A percentile compares a stretch with the other conserved stretches of the same genome.
phyloP scores from a whole-genome alignment of 2,329 filamentous ascomycete species.

The Stachybotrys elegans region DNA sequence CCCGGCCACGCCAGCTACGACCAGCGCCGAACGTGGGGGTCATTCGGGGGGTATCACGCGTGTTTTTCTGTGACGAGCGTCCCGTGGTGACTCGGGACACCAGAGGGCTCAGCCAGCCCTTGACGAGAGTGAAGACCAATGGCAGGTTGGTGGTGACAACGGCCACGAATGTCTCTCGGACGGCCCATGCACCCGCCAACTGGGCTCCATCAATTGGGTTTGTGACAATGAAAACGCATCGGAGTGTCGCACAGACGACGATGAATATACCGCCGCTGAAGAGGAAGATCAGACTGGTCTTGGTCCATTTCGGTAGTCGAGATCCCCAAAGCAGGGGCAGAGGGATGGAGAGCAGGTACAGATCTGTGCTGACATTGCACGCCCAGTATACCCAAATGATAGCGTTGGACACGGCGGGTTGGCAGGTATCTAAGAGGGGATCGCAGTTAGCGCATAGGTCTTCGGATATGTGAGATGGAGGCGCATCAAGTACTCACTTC shows the following conservation, averaged over 20 bases:
- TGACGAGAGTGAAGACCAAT: conserved; percentile 37
- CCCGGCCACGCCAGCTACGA: not conserved
- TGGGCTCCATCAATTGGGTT: conserved; percentile 31
- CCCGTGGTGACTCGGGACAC: conserved; percentile 14
- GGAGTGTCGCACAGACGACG: conserved; percentile 29
- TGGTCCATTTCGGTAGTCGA: conserved; percentile 26
- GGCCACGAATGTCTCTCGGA: conserved; percentile 36
- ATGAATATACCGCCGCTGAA: conserved; percentile 35
- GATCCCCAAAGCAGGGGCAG: conserved; percentile 42
- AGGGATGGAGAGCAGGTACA: conserved; percentile 53
- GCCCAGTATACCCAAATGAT: conserved; percentile 45
- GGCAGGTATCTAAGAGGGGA: conserved; percentile 37
- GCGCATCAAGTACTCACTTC: conserved; percentile 39
- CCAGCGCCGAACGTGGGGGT: conserved; percentile 7
- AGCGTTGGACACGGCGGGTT: conserved; percentile 41
- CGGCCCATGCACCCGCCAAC: conserved; percentile 32
- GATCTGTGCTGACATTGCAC: conserved; percentile 48
- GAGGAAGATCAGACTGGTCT: conserved; percentile 29
- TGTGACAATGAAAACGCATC: conserved; percentile 30
- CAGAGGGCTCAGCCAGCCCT: conserved; percentile 29
- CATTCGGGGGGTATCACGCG: conserved; percentile 5
- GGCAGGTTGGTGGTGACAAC: conserved; percentile 35
- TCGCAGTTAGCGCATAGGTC: not conserved
- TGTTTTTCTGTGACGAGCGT: conserved; percentile 25
- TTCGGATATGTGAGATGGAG: too few relatives aligned